Base-by-base conservation (phyloP, 768 basidiomycete species). In the Mycena metata region DNA sequence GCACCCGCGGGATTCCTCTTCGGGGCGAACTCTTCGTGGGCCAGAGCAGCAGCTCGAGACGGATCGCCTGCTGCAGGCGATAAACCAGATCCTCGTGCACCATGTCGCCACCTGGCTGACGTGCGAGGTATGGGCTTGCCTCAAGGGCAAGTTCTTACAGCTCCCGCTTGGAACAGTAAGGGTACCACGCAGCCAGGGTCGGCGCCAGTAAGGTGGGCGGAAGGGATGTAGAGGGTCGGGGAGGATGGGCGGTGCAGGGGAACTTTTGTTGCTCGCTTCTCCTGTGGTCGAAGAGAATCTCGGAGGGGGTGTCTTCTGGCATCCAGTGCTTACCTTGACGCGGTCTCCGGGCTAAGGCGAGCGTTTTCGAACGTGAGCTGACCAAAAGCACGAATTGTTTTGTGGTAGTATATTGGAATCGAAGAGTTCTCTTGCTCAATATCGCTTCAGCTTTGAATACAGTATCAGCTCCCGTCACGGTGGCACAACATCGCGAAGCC, bases 221-320 rank as follows among this genome's bases (percentile, higher is more conserved):
- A 30, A 50, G 49, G 49, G 49, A 39, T 39, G 10, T 39, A 50
- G 49, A 50, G 49, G 49, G 49, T 30, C 49, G 49, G 49, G 49
- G 49, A 30, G 15, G 49, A 26, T 50, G 49, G 49, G 23, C 30
- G 15, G 24, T 6, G 49, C 16, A 2, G 49, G 13, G 49, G 49
- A 15, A 12, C 5, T 50, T 50, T 30, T 30, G 11, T 15, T 26
- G 13, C 6, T 50, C 26, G 11, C 5, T 26, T 13, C 6, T 50
- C 26, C 3, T 50, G 24, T 30, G 49, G 49, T n/a, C 10, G 49
- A 50, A 30, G 26, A 30, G 26, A 24, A 17, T 16, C 49, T 30
- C 49, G 26, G 49, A 50, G 9, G 11, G 49, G 49, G 49, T 30
- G 49, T 30, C 11, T 50, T 50, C 39, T 26, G 49, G 26, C 24